Evolutionary conservation across 202 grass and related monocot species (phyloP), one percentile per base, ranked within the genome.

Genomic region (Setaria viridis): DNA sequence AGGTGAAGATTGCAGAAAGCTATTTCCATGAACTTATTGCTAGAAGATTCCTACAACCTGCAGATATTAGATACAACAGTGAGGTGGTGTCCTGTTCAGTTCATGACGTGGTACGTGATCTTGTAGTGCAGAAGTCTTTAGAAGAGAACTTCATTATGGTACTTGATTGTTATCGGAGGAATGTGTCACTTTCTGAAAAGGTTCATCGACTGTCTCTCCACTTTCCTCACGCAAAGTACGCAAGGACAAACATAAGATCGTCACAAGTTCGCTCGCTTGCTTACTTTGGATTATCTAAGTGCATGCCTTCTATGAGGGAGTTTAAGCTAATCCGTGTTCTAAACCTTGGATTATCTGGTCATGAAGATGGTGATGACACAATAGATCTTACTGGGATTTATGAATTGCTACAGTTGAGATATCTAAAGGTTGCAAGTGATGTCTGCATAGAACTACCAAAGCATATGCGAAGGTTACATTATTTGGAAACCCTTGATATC

Each of bases 21-120:
- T 83, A 74, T 72, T 83, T 83, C 17, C 3, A 83, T 43, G 80
- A 83, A 53, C 70, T 83, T 32, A 60, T 62, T 30, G 10, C 29
- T 9, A 83, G 50, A 60, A 48, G 8, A 25, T 34, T 83, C 39
- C 13, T 83, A 3, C 80, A 83, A 46, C 67, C 67, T 34, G 21
- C 20, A 41, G 16, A 13, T 7, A 53, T 73, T 1, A 53, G 46
- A 17, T 4, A 58, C 35, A 50, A 50, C 5, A 8, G 5, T 30
- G 63, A 72, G 25, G 41, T 73, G 13, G 25, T 34, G 1, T 73
- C 70, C 13, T 73, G 70, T 73, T 33, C 9, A 21, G 10, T 53
- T 53, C 70, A 32, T 73, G 70, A 34, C 0, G 11, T 73, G 47
- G 47, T 73, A 19, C 70, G 6, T 51, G 70, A 73, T 73, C 70